Evolutionary conservation across 306 rosid genomes (phyloP).

Genomic region (Gleditsia sinensis): DNA sequence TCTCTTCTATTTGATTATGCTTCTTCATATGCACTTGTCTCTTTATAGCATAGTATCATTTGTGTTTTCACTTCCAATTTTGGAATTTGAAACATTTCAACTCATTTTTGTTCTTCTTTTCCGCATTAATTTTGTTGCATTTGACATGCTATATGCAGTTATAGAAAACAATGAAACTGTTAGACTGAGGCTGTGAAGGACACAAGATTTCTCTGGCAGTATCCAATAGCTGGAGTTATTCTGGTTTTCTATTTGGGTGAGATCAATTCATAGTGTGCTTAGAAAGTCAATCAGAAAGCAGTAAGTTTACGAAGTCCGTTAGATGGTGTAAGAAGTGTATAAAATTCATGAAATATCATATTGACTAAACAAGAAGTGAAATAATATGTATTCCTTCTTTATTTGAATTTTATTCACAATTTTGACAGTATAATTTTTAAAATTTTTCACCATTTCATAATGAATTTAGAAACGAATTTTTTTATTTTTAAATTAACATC

Average conservation of each 20-base stretch:
- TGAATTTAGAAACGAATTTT: no score
- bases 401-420: no score
- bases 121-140: constrained; percentile 26
- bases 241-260: constrained; percentile 88
- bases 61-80: constrained; percentile 19
- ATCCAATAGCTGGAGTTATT: constrained; percentile 85
- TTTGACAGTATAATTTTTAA: no score
- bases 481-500: no score
- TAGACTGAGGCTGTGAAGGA: constrained; percentile 97
- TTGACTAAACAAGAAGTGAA: no score
- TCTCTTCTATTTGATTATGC: neutral
- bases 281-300: neutral
- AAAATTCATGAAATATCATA: no score
- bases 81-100: constrained; percentile 21
- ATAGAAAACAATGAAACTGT: constrained; percentile 85
- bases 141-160: constrained; percentile 57
- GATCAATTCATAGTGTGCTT: constrained; percentile 14
- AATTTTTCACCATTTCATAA: no score
- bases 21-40: neutral
- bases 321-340: no score
- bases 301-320: no score
- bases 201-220: constrained; percentile 95
- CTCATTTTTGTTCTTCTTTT: constrained; percentile 3
- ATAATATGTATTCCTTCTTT: no score
- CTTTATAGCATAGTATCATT: neutral